Percentiles rank a stretch among this genome's conserved stretches.
Conservation (phyloP, 164 flowering plant genomes). For the Akebia trifoliata region DNA sequence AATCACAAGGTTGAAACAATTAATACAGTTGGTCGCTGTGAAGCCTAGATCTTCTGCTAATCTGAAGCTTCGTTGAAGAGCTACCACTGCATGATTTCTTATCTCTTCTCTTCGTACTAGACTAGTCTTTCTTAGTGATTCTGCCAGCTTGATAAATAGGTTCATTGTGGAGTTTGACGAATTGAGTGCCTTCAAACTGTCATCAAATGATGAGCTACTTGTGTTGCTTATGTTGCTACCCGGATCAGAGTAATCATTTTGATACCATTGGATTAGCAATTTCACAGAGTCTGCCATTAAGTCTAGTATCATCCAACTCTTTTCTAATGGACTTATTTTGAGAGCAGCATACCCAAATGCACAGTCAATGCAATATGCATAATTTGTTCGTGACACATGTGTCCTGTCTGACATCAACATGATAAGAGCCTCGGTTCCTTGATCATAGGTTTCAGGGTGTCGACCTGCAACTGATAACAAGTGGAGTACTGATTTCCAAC, state of each 20-base stretch:
- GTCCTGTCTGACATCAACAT: slow-evolving; percentile 47
- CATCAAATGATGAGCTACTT: slow-evolving; percentile 52
- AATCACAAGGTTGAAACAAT: slow-evolving; percentile 54
- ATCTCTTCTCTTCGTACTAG: slow-evolving; percentile 83
- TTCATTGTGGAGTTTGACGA: slow-evolving; percentile 28
- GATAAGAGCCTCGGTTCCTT: slow-evolving; percentile 63
- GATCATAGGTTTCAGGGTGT: slow-evolving; percentile 64
- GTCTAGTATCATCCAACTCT: slow-evolving; percentile 62
- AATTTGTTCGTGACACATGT: slow-evolving; percentile 46
- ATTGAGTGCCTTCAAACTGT: slow-evolving; percentile 22
- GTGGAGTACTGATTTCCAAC: slow-evolving; percentile 73
- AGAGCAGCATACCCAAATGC: slow-evolving; percentile 70
- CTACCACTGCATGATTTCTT: slow-evolving; percentile 59
- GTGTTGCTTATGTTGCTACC: slow-evolving; percentile 44
- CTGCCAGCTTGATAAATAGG: slow-evolving; percentile 65
- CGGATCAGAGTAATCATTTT: slow-evolving; percentile 44
- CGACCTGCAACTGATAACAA: slow-evolving; percentile 61
- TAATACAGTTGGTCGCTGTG: slow-evolving; percentile 42
- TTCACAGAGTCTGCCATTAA: slow-evolving; percentile 58
- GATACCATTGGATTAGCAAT: slow-evolving; percentile 56
- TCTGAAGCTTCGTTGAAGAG: slow-evolving; percentile 49
- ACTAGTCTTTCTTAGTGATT: slow-evolving; percentile 64
- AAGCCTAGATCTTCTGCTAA: slow-evolving; percentile 59
- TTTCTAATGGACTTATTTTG: slow-evolving; percentile 63
- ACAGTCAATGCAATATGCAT: slow-evolving; percentile 63